Conservation (phyloP, 2,329 filamentous ascomycete species). For the Nothophaeocryptopus gaeumannii region DNA sequence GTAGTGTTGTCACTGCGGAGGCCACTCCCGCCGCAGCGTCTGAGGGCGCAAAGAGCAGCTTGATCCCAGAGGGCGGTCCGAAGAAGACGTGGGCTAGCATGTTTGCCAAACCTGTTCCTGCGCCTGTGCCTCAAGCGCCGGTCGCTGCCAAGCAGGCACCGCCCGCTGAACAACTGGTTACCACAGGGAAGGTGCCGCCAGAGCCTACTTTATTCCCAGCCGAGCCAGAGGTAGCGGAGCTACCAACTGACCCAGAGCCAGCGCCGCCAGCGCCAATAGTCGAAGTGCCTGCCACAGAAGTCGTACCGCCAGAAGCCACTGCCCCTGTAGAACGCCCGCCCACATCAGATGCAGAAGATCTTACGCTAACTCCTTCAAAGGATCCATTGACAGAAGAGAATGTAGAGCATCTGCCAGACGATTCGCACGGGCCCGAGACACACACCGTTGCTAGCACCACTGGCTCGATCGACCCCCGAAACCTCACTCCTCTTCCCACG, state of each 20-base stretch:
- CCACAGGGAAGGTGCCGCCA: conserved; percentile 29
- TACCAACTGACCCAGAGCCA: conserved; percentile 14
- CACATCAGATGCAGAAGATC: conserved; percentile 15
- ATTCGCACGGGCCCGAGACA: conserved; percentile 71
- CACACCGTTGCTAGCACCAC: conserved; percentile 87
- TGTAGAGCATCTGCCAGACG: conserved; percentile 84
- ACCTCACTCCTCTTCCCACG: conserved; percentile 58
- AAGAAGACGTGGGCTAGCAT: conserved; percentile 57
- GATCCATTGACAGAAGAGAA: conserved; percentile 88
- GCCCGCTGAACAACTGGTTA: conserved; percentile 32
- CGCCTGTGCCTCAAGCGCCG: conserved; percentile 43
- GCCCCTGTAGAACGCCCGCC: conserved; percentile 20
- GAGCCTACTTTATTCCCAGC: conserved; percentile 7
- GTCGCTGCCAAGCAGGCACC: conserved; percentile 23
- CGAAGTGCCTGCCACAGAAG: conserved; percentile 32
- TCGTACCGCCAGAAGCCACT: conserved; percentile 23
- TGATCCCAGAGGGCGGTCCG: conserved; percentile 36
- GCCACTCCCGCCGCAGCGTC: conserved; percentile 31
- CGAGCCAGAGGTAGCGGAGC: conserved; percentile 20
- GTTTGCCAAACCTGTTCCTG: conserved; percentile 48
- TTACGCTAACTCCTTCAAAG: conserved; percentile 62
- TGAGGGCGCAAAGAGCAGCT: conserved; percentile 36
- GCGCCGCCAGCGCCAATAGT: conserved; percentile 22
- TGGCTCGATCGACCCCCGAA: conserved; percentile 76
- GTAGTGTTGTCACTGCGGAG: conserved; percentile 33